phyloP scores from a whole-genome alignment of 129 eudicot species.

The Deinandra increscens region DNA sequence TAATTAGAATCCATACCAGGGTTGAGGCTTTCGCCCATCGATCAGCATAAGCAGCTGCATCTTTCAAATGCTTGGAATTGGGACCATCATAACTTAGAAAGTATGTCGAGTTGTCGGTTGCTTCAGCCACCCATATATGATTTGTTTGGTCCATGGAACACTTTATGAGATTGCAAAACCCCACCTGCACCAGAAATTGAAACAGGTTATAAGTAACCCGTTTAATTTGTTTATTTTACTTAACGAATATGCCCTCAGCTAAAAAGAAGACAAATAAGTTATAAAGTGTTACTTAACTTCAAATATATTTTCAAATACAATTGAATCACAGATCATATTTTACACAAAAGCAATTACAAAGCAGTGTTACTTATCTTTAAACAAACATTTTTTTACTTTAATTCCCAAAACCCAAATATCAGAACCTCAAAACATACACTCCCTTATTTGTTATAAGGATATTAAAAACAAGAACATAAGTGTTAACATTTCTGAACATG shows the following conservation, averaged over 20 bases:
- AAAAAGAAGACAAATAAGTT: background rate
- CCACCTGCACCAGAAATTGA: slow-evolving; percentile 47
- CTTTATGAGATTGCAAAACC: slow-evolving; percentile 74
- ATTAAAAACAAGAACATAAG: slow-evolving; percentile 1
- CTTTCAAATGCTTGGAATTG: slow-evolving; percentile 51
- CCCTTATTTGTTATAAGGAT: background rate
- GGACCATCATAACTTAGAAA: slow-evolving; percentile 54
- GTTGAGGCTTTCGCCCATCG: slow-evolving; percentile 62
- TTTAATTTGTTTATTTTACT: background rate
- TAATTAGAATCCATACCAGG: slow-evolving; percentile 45
- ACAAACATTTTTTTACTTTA: background rate
- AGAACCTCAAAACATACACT: background rate
- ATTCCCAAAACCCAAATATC: background rate
- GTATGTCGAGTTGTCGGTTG: slow-evolving; percentile 77
- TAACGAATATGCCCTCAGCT: background rate
- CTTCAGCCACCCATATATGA: slow-evolving; percentile 88
- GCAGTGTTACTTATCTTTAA: no score
- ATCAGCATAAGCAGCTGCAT: slow-evolving; percentile 52
- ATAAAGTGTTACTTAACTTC: no score
- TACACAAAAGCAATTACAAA: no score
- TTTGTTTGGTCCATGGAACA: slow-evolving; percentile 59
- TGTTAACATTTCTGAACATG: background rate
- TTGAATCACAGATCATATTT: no score
- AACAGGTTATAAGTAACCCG: background rate
- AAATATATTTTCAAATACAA: no score